These are phyloP conservation scores for Pleurotus cornucopiae DNA, from an alignment of 768 basidiomycete species.

Conservation along the genomic window DNA sequence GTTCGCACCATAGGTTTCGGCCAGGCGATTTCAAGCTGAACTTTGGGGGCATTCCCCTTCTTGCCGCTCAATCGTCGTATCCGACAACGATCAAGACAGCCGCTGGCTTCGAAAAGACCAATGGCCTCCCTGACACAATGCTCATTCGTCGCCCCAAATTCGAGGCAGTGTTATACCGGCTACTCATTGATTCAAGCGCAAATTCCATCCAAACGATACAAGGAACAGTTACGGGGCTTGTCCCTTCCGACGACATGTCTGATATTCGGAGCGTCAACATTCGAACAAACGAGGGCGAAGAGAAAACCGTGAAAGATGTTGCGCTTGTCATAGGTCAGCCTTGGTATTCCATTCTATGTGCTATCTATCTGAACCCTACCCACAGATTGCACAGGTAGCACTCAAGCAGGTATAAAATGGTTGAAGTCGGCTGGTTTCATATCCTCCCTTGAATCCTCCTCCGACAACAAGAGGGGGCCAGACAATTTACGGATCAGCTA, in stretches of 20 bases:
- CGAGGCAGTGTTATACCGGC: conserved; percentile 17
- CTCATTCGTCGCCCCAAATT: conserved; percentile 12
- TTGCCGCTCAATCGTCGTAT: conserved; percentile 1
- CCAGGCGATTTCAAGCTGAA: conserved; percentile 12
- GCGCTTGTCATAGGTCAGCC: conserved; percentile 2
- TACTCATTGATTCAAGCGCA: conserved; percentile 1
- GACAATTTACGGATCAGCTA: neutral
- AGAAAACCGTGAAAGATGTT: conserved; percentile 6
- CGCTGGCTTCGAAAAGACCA: neutral
- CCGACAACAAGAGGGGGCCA: neutral
- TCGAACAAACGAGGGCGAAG: conserved; percentile 12
- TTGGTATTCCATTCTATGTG: neutral
- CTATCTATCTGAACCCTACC: neutral
- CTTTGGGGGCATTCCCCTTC: conserved; percentile 12
- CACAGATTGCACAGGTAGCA: conserved; percentile 19
- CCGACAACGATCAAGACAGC: conserved; percentile 2
- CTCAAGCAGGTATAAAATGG: conserved; percentile 17
- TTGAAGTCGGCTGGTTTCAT: conserved; percentile 11
- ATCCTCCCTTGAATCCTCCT: neutral
- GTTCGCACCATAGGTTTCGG: neutral
- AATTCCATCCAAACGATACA: neutral
- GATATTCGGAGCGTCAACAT: conserved; percentile 7
- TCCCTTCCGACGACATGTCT: neutral
- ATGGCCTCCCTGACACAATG: conserved; percentile 11
- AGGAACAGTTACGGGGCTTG: conserved; percentile 9